Conservation (phyloP, 1,284 basidiomycete species). For the Phylloboletellus chloephorus region DNA sequence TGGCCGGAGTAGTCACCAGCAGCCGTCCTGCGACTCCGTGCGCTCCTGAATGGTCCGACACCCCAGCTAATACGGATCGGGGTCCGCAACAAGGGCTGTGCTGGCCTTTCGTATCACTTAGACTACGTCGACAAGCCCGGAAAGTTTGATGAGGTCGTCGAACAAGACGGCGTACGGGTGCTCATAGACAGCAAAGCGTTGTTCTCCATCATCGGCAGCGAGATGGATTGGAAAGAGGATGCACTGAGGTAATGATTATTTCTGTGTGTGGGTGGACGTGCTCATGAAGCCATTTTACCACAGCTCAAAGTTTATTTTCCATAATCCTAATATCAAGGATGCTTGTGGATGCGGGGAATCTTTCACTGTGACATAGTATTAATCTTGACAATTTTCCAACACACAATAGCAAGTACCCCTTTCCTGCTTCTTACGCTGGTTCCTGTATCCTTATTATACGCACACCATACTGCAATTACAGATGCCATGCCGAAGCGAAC, state of each 20-base stretch:
- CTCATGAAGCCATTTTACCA: slow-evolving; percentile 2
- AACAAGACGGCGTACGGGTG: slow-evolving; percentile 91
- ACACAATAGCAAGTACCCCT: slow-evolving; percentile 14
- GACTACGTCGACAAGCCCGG: slow-evolving; percentile 92
- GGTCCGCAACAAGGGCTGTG: slow-evolving; percentile 98
- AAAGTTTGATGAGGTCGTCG: slow-evolving; percentile 96
- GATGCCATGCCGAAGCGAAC: slow-evolving; percentile 3
- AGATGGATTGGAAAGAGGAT: slow-evolving; percentile 99
- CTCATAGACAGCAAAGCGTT: slow-evolving; percentile 96
- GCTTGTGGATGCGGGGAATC: slow-evolving; percentile 94
- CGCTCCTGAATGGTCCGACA: slow-evolving; percentile 71
- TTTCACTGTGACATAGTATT: slow-evolving; percentile 53
- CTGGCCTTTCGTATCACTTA: slow-evolving; percentile 94
- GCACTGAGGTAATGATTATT: slow-evolving; percentile 60
- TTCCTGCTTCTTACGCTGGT: slow-evolving; percentile 1
- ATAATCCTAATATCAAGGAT: slow-evolving; percentile 87
- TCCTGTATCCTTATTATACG: slow-evolving; percentile 30
- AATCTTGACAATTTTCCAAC: slow-evolving; percentile 6
- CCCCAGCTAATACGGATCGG: slow-evolving; percentile 94
- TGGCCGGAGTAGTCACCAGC: slow-evolving; percentile 60
- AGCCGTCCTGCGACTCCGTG: slow-evolving; percentile 70
- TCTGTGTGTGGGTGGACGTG: slow-evolving; percentile 1
- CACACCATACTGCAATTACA: slow-evolving; percentile 11
- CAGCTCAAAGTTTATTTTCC: slow-evolving; percentile 89
- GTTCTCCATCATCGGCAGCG: slow-evolving; percentile 97